Base-by-base conservation (phyloP, 2,329 filamentous ascomycete species). In the Botryosphaeria dothidea region DNA sequence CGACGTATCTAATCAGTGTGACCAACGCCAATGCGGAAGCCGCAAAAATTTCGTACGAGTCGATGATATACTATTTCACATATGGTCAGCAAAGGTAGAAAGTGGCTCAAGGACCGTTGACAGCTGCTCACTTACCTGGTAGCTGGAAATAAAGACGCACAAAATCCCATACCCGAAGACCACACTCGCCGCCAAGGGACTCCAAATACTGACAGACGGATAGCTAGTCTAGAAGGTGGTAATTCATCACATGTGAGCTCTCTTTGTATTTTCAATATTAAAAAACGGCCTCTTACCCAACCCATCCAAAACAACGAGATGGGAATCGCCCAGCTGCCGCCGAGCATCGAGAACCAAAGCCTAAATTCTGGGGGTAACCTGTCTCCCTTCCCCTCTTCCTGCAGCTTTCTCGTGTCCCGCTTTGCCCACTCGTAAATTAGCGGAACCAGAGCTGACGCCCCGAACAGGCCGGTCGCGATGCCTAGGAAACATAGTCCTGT, bases 271-370 rank as follows among this genome's bases (percentile, higher is more conserved):
- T n/a, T n/a, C n/a, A n/a, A n/a, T n/a, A n/a, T n/a, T n/a, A n/a
- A n/a, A n/a, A n/a, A n/a, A n/a, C n/a, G n/a, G n/a, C n/a, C n/a
- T n/a, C n/a, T n/a, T n/a, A n/a, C n/a, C n/a, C 31, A 34, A 11
- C 79, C 85, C 74, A 88, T 83, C 84, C 85, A 88, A 71, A 88
- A 86, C 3, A 87, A 75, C 1, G 77, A 78, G 34, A 85, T 73
- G 0, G 85, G 84, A 0, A 88, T 78, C 0, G 79, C 72, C 0
- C 82, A 80, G 0, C 82, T 79, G 2, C 74, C 76, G 11, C 80
- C 80, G 4, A 85, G 74, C 73, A 87, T 86, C 2, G 79, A 78
- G 54, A 80, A 84, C 77, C 81, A 86, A 0, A 88, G 74, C 4
- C 84, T 77, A 43, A 84, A 82, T 65, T 88, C 85, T 0, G 84